Evolutionary conservation across 78 protist species (phyloP), one percentile per base, ranked within the genome.

Genomic region (Dictyostelium intermedium): DNA sequence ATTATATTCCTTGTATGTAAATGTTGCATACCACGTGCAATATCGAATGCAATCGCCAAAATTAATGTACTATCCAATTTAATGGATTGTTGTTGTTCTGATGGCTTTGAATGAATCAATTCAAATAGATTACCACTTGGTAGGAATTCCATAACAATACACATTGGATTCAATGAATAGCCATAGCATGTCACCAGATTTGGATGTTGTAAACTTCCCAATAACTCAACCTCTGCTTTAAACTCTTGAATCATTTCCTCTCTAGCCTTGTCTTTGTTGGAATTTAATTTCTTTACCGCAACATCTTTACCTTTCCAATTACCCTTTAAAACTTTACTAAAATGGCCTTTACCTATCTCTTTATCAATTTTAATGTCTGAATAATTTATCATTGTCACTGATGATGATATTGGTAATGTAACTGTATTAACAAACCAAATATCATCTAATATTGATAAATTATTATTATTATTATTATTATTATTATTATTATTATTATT

Each of bases 301-400:
- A 89, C 94, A 16, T 89, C 94, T 27, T 89, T 89, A 5, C 83
- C 84, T 89, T 89, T 89, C 94, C 94, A 89, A 30, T 41, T 56
- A 25, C 94, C 94, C 82, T 84, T 89, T 30, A 78, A 50, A 8
- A 89, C 94, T 32, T 89, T 89, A 27, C 83, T 69, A 66, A 89
- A 89, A 80, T 89, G 94, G 35, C 94, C 94, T 70, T 89, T 89
- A 16, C 94, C 94, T 45, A 89, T 89, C 16, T 89, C 94, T 56
- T 89, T 89, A 8, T 89, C 94, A 35, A 89, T 69, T n/a, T 89
- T 89, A 20, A 89, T 80, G 25, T 89, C 94, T 47, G 94, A 79
- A 50, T 89, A 89, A 34, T 66, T 80, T 8, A 89, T 80, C 83
- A 89, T 80, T 47, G 81, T 45, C 14, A 89, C 94, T 70, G 82